Evolutionary conservation across 345 rosid species (phyloP).

Genomic region (Pistacia integerrima): DNA sequence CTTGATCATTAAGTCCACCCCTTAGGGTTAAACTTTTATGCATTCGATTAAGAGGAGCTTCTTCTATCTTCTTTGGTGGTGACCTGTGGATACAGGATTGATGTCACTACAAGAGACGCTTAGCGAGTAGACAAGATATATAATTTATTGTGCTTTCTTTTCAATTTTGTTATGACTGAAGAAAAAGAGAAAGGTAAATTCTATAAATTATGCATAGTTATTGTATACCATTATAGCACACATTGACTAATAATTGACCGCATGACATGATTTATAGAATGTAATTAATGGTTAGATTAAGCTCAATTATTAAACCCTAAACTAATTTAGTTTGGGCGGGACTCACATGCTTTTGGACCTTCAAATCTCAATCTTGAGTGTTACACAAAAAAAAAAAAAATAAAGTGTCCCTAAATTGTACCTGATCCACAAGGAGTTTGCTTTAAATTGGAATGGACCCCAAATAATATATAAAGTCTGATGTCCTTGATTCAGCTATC

Average conservation of each 20-base stretch:
- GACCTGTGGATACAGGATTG: neutral
- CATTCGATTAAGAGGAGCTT: neutral
- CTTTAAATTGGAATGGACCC: conserved; percentile 8
- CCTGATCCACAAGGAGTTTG: conserved; percentile 1
- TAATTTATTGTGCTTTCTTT: neutral
- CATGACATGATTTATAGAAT: too few species aligned
- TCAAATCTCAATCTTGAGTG: too few species aligned
- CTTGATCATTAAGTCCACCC: too few species aligned
- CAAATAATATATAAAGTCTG: neutral
- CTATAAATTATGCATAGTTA: neutral
- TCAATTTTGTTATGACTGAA: too few species aligned
- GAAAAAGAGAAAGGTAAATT: conserved; percentile 1
- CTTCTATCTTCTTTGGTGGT: neutral
- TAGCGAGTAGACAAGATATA: neutral
- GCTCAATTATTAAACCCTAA: neutral
- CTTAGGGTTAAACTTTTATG: too few species aligned
- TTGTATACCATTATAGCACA: neutral
- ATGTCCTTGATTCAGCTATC: conserved; percentile 10
- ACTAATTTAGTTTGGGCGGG: neutral
- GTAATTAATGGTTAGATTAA: neutral
- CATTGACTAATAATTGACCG: neutral
- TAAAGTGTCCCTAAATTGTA: neutral
- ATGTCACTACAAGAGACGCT: neutral
- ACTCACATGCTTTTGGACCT: too few species aligned
- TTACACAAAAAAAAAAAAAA: too few species aligned